These are phyloP conservation scores for Neurospora pannonica DNA, from an alignment of 495 filamentous ascomycete species.

Conservation along the genomic window DNA sequence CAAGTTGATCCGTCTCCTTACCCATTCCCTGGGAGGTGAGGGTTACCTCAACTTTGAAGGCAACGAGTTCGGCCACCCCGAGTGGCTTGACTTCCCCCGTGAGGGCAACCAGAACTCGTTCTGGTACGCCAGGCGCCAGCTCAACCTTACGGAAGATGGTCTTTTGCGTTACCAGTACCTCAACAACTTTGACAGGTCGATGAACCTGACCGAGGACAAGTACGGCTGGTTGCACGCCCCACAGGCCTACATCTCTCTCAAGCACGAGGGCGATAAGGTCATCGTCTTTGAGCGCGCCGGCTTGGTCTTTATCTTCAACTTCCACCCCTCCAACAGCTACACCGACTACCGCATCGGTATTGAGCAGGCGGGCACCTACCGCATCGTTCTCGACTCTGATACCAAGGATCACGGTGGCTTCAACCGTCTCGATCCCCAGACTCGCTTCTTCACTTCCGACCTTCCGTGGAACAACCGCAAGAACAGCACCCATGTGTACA, in stretches of 20 bases:
- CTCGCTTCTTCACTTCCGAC: conserved; percentile 83
- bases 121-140: conserved; percentile 92
- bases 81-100: conserved; percentile 98
- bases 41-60: conserved; percentile 98
- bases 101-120: conserved; percentile 91
- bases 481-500: conserved; percentile 90
- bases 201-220: conserved; percentile 79
- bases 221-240: conserved; percentile 85
- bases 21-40: conserved; percentile 90
- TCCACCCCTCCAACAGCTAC: conserved; percentile 79
- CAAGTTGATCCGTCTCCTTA: conserved; percentile 94
- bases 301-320: conserved; percentile 92
- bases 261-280: conserved; percentile 91
- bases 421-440: conserved; percentile 61
- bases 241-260: conserved; percentile 87
- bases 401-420: conserved; percentile 69
- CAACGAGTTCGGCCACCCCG: conserved; percentile 97
- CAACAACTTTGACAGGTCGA: conserved; percentile 86
- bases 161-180: conserved; percentile 85
- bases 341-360: conserved; percentile 89
- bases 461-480: conserved; percentile 77
- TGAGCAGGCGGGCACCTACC: conserved; percentile 75
- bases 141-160: conserved; percentile 81
- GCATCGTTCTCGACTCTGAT: conserved; percentile 80
- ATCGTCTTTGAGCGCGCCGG: conserved; percentile 92